phyloP scores from a whole-genome alignment of 2,329 filamentous ascomycete genomes.

The Westerdykella ornata region DNA sequence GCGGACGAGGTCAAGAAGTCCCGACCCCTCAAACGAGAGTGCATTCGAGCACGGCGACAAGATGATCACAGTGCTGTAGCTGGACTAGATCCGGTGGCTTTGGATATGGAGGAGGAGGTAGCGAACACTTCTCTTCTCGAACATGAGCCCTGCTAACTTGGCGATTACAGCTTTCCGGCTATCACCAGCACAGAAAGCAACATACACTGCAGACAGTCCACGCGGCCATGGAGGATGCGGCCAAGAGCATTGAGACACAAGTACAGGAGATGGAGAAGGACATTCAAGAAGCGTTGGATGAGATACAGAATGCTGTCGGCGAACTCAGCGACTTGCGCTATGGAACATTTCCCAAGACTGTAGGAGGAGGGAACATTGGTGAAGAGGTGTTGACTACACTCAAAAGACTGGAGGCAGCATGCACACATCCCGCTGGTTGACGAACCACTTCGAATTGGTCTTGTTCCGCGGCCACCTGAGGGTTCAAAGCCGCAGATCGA shows the following conservation, averaged over 20 bases:
- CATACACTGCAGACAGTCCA: conserved; percentile 62
- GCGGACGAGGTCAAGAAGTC: conserved; percentile 58
- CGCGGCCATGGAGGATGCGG: conserved; percentile 62
- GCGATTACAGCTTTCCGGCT: conserved; percentile 51
- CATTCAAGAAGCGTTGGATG: conserved; percentile 52
- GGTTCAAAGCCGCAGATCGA: too few relatives aligned
- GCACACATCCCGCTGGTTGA: conserved; percentile 33
- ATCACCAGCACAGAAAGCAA: conserved; percentile 39
- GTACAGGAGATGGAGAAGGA: conserved; percentile 60
- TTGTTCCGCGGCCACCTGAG: too few relatives aligned
- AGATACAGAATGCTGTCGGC: conserved; percentile 60
- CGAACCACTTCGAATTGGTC: not conserved
- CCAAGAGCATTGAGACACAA: conserved; percentile 59
- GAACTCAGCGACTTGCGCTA: conserved; percentile 77
- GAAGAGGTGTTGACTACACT: conserved; percentile 64
- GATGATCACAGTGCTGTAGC: conserved; percentile 50
- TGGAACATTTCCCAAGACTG: conserved; percentile 55
- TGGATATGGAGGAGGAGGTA: conserved; percentile 50
- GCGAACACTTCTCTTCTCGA: too few relatives aligned
- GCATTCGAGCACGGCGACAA: conserved; percentile 49
- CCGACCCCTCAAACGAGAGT: conserved; percentile 52
- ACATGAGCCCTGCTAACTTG: conserved; percentile 6
- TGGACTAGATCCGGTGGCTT: conserved; percentile 52
- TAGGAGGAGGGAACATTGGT: conserved; percentile 52
- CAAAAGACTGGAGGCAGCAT: conserved; percentile 56